Evolutionary conservation across 1,284 basidiomycete genomes (phyloP).

Genomic region (Naganishia liquefaciens): DNA sequence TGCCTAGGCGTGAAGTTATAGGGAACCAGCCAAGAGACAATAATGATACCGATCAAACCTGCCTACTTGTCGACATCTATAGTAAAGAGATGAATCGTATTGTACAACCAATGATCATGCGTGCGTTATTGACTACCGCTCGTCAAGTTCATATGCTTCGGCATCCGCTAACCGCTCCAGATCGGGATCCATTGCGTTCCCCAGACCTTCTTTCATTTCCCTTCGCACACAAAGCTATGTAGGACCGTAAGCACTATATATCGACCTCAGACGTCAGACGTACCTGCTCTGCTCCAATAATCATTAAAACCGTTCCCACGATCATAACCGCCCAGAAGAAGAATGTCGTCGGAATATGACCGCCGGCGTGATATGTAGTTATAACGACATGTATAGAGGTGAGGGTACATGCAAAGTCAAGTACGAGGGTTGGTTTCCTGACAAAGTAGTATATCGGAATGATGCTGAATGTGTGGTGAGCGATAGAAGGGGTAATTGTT

Average conservation of each 20-base stretch:
- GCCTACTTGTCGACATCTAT: background rate
- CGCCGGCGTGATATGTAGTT: conserved; percentile 85
- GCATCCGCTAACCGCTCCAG: conserved; percentile 22
- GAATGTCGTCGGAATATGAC: conserved; percentile 74
- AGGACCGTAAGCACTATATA: background rate
- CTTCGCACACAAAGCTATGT: conserved; percentile 75
- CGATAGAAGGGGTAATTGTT: background rate
- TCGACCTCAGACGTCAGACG: background rate
- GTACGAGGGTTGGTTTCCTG: conserved; percentile 85
- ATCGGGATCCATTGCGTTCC: conserved; percentile 49
- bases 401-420: conserved; percentile 90
- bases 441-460: conserved; percentile 83
- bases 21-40: too few species aligned
- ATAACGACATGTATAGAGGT: conserved; percentile 85
- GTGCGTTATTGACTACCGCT: conserved; percentile 1
- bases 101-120: background rate
- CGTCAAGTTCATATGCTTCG: conserved; percentile 30
- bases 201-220: conserved; percentile 85
- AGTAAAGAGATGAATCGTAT: conserved; percentile 1
- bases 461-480: conserved; percentile 61
- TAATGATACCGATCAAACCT: too few species aligned
- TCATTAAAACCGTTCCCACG: conserved; percentile 69
- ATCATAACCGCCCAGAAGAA: conserved; percentile 85
- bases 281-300: conserved; percentile 79
- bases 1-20: background rate